Evolutionary conservation across 78 protist genomes (phyloP).

Genomic region (Protostelium mycophagum): DNA sequence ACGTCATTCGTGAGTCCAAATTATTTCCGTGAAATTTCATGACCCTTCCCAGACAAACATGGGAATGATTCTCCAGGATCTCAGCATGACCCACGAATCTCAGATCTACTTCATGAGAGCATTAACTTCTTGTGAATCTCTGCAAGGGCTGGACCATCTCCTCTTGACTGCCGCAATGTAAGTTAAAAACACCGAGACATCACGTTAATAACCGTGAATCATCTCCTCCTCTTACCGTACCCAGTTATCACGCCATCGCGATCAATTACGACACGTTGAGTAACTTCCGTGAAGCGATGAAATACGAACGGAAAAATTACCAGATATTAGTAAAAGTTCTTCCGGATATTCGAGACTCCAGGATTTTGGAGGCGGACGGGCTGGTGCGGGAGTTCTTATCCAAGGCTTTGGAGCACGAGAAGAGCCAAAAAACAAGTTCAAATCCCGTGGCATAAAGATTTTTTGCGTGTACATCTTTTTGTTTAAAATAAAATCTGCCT

Average conservation of each 20-base stretch:
- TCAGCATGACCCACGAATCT: constrained; percentile 6
- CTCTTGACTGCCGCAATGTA: constrained; percentile 1
- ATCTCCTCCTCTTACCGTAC: not conserved
- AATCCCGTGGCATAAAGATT: no score
- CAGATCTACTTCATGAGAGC: constrained; percentile 17
- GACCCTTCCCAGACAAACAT: constrained; percentile 4
- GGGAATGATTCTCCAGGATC: constrained; percentile 30
- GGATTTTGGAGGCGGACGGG: not conserved
- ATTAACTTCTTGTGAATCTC: constrained; percentile 15
- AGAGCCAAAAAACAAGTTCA: not conserved
- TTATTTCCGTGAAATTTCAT: not conserved
- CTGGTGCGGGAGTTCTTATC: not conserved
- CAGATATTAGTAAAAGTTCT: constrained; percentile 9
- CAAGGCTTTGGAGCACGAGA: not conserved
- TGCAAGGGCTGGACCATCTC: constrained; percentile 20
- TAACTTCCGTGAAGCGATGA: constrained; percentile 9
- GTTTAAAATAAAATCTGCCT: no score
- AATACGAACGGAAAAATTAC: not conserved
- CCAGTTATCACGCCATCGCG: constrained; percentile 19
- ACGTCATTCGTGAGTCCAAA: constrained; percentile 12
- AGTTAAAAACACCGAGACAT: not conserved
- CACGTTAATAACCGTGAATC: no score
- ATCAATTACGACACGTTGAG: not conserved
- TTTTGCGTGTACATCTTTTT: no score
- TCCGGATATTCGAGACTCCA: not conserved